phyloP scores from a whole-genome alignment of 2,329 filamentous ascomycete genomes.

The Aspergillus sp. region DNA sequence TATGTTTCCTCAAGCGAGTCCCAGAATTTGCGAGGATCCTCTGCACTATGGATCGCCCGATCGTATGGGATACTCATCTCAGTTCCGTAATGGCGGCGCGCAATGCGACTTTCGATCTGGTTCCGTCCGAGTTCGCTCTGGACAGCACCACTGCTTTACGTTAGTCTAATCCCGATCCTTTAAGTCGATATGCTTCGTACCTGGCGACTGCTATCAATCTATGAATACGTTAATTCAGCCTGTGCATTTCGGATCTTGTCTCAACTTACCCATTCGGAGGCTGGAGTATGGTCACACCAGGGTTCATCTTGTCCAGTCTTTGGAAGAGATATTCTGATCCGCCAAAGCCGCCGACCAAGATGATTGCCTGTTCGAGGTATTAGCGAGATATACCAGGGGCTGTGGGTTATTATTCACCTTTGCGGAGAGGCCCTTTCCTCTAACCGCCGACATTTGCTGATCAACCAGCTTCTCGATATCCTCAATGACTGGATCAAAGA shows the following conservation, averaged over 20 bases:
- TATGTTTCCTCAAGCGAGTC: conserved; percentile 11
- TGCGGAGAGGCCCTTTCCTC: not conserved
- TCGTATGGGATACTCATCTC: rapidly evolving
- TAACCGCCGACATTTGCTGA: conserved; percentile 18
- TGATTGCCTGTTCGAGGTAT: conserved; percentile 24
- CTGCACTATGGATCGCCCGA: not conserved
- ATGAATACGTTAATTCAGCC: not conserved
- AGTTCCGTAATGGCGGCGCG: conserved; percentile 22
- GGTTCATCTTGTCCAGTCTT: conserved; percentile 24
- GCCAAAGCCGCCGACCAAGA: conserved; percentile 43
- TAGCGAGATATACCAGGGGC: too few relatives aligned
- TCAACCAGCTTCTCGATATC: conserved; percentile 26
- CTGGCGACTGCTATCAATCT: conserved; percentile 29
- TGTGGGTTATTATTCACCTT: conserved; percentile 9
- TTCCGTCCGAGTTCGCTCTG: conserved; percentile 24
- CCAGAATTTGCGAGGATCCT: conserved; percentile 7
- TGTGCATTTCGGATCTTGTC: not conserved
- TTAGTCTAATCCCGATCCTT: not conserved
- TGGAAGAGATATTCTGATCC: conserved; percentile 36
- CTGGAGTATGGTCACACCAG: conserved; percentile 33
- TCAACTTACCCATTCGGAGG: conserved; percentile 26
- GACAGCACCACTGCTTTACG: conserved; percentile 23
- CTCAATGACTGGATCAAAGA: conserved; percentile 30
- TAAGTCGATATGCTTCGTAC: conserved; percentile 11
- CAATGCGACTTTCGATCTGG: conserved; percentile 20